Evolutionary conservation across 331 rosid genomes (phyloP).

Genomic region (Quercus lobata): DNA sequence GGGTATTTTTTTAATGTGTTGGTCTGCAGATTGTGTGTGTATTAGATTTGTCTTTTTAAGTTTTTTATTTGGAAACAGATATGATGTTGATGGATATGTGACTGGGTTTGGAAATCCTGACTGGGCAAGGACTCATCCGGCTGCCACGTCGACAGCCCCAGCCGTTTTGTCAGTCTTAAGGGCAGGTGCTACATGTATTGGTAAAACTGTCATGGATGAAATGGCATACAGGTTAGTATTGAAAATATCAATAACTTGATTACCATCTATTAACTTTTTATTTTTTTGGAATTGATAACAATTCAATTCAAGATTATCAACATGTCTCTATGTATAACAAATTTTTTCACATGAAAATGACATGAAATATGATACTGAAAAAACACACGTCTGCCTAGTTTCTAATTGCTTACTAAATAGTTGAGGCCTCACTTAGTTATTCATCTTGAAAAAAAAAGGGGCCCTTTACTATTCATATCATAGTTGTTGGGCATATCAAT

Average conservation of each 20-base stretch:
- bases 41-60: background rate
- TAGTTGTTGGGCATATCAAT: background rate
- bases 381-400: background rate
- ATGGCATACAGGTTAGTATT: slow-evolving; percentile 75
- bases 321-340: background rate
- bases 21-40: background rate
- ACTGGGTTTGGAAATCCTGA: slow-evolving; percentile 90
- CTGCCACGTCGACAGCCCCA: slow-evolving; percentile 73
- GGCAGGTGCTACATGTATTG: slow-evolving; percentile 81
- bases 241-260: background rate
- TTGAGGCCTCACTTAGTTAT: background rate
- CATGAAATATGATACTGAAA: background rate
- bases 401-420: background rate
- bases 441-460: background rate
- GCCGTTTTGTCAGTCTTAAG: slow-evolving; percentile 45
- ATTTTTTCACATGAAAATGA: background rate
- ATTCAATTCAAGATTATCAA: background rate
- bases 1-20: background rate
- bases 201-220: slow-evolving; percentile 95
- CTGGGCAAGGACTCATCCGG: slow-evolving; percentile 84
- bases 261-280: background rate
- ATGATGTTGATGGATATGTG: slow-evolving; percentile 74
- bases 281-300: background rate
- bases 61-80: slow-evolving; percentile 37
- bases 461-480: slow-evolving; percentile 3